Evolutionary conservation across 345 rosid genomes (phyloP).

Genomic region (Dipteronia sinensis): DNA sequence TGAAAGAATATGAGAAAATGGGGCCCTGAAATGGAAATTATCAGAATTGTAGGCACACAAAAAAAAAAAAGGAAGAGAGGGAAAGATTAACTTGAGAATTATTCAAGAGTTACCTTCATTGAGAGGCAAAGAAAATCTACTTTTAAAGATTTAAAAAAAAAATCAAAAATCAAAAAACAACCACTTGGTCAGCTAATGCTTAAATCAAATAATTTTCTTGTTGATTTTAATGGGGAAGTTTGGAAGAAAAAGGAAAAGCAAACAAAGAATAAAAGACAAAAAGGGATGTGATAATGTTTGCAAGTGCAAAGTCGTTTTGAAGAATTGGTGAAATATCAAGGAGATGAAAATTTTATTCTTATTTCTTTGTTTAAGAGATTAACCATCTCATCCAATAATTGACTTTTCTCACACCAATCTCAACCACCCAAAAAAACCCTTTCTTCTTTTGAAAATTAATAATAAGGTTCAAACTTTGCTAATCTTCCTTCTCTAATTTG

Average conservation of each 20-base stretch:
- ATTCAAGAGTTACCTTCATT: slow-evolving; percentile 21
- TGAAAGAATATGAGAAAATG: slow-evolving; percentile 7
- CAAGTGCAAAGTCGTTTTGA: not conserved
- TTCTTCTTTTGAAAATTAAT: not conserved
- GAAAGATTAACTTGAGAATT: slow-evolving; percentile 9
- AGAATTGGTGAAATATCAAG: not conserved
- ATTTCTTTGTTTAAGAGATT: not conserved
- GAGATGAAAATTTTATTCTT: not conserved
- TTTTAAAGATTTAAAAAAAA: not conserved
- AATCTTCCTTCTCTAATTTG: slow-evolving; percentile 7
- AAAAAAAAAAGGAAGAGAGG: not conserved
- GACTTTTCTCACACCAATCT: slow-evolving; percentile 27
- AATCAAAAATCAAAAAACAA: not conserved
- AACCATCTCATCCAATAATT: slow-evolving; percentile 21
- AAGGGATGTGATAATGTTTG: not conserved
- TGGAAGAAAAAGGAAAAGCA: not conserved
- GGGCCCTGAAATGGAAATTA: not conserved
- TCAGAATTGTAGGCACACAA: not conserved
- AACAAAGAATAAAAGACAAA: not conserved
- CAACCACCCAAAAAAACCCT: slow-evolving; percentile 19
- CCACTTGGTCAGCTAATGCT: too few relatives aligned
- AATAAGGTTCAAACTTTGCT: not conserved
- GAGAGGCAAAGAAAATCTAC: slow-evolving; percentile 20
- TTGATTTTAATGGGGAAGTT: not conserved
- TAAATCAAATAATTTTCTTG: not conserved